Conservation (phyloP, 768 basidiomycete species). For the Paxillus ammoniavirescens region DNA sequence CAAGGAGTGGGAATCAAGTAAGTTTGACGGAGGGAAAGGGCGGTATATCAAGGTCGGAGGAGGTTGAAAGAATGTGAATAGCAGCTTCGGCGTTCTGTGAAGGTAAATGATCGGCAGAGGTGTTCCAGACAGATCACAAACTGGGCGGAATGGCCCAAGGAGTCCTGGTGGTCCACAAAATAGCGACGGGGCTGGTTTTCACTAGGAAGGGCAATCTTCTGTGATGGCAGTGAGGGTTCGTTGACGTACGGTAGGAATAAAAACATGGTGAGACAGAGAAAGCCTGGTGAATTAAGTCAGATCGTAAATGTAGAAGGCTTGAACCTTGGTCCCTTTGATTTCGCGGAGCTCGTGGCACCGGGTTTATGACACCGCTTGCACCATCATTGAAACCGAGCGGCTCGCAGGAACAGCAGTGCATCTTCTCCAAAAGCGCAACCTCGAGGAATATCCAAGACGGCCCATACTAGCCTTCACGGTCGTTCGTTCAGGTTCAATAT, state of each 20-base stretch:
- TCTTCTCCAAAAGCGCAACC: conserved; percentile 24
- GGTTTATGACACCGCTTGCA: conserved; percentile 26
- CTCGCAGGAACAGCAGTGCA: conserved; percentile 24
- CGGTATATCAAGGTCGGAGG: conserved; percentile 5
- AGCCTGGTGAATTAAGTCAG: conserved; percentile 31
- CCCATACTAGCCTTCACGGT: conserved; percentile 23
- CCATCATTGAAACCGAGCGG: conserved; percentile 32
- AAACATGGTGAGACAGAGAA: conserved; percentile 33
- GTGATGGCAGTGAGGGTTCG: conserved; percentile 11
- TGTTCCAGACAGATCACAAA: conserved; percentile 26
- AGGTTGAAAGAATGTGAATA: not conserved
- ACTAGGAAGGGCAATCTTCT: conserved; percentile 24
- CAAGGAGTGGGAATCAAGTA: conserved; percentile 8
- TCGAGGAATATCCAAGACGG: conserved; percentile 49
- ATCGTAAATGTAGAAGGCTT: conserved; percentile 26
- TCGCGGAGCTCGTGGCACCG: conserved; percentile 34
- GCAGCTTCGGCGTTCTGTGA: conserved; percentile 9
- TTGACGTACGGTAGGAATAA: conserved; percentile 28
- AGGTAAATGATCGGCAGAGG: conserved; percentile 27
- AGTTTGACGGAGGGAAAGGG: conserved; percentile 1
- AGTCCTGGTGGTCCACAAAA: conserved; percentile 12
- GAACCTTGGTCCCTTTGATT: conserved; percentile 27
- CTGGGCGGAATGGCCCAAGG: conserved; percentile 17
- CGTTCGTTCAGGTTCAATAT: conserved; percentile 21
- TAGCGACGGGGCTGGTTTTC: conserved; percentile 7